Percentiles rank a stretch among this genome's conserved stretches.
Conservation (phyloP, 1,139 yeast genomes). For the Diutina mesorugosa region DNA sequence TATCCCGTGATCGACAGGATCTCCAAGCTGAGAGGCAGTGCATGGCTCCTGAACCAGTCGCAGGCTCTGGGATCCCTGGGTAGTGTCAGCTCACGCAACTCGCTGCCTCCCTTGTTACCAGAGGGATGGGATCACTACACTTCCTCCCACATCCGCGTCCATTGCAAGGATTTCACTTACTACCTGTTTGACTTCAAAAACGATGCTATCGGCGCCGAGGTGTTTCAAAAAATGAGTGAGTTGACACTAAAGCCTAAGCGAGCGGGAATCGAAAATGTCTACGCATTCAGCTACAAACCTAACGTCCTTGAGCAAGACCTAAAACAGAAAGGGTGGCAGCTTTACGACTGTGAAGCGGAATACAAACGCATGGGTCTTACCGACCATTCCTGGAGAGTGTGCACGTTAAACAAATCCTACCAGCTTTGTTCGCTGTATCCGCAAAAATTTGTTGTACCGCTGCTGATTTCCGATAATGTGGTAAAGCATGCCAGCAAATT, state of each 20-base stretch:
- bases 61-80: slow-evolving; percentile 17
- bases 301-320: slow-evolving; percentile 51
- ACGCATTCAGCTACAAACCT: slow-evolving; percentile 37
- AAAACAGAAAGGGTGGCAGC: slow-evolving; percentile 52
- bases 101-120: slow-evolving; percentile 1
- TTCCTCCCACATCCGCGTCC: slow-evolving; percentile 47
- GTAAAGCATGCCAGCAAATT: slow-evolving; percentile 74
- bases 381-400: slow-evolving; percentile 48
- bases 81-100: neutral
- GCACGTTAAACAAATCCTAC: slow-evolving; percentile 53
- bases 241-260: slow-evolving; percentile 33
- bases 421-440: slow-evolving; percentile 74
- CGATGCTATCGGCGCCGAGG: slow-evolving; percentile 52
- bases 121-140: slow-evolving; percentile 26
- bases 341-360: slow-evolving; percentile 54
- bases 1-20: slow-evolving; percentile 75
- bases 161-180: slow-evolving; percentile 82
- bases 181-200: slow-evolving; percentile 62
- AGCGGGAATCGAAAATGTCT: slow-evolving; percentile 28
- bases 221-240: slow-evolving; percentile 56
- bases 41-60: slow-evolving; percentile 4
- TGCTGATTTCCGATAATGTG: slow-evolving; percentile 65
- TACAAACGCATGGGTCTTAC: slow-evolving; percentile 50
- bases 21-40: slow-evolving; percentile 38
- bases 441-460: slow-evolving; percentile 51